A percentile compares a stretch with the other conserved stretches of the same genome.
These are phyloP conservation scores for Akanthomyces muscarius DNA, from an alignment of 2,329 filamentous ascomycete species.

Conservation along the genomic window DNA sequence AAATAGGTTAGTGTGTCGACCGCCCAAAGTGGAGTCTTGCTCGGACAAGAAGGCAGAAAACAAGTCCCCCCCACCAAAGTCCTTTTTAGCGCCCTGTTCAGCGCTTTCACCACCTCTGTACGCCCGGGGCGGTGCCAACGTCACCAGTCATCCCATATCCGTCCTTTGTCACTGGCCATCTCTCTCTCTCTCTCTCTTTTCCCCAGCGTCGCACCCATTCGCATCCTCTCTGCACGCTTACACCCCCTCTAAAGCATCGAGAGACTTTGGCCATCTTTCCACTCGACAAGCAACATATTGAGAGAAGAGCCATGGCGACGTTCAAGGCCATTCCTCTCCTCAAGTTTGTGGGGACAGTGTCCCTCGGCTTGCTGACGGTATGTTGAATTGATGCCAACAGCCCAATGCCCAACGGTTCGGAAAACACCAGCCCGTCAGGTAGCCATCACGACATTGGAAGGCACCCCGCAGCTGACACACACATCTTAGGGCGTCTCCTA, in stretches of 20 bases:
- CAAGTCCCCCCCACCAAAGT: too few relatives aligned
- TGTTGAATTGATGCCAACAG: slow-evolving; percentile 30
- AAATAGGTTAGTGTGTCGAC: too few relatives aligned
- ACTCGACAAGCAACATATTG: too few relatives aligned
- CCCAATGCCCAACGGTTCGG: too few relatives aligned
- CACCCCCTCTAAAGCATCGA: background rate
- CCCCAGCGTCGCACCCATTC: background rate
- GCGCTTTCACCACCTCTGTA: background rate
- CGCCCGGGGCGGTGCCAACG: background rate
- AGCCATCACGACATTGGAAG: background rate
- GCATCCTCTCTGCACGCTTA: background rate
- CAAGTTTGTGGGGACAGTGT: slow-evolving; percentile 92
- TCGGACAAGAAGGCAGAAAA: too few relatives aligned
- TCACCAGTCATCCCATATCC: slow-evolving; percentile 12
- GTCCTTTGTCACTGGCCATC: background rate
- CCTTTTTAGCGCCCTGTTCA: background rate
- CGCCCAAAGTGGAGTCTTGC: too few relatives aligned
- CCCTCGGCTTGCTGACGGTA: slow-evolving; percentile 84
- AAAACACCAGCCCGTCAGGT: background rate
- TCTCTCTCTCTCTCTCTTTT: background rate
- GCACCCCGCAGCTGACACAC: slow-evolving; percentile 9
- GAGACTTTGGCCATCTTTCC: background rate
- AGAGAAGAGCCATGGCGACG: slow-evolving; percentile 46
- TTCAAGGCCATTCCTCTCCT: slow-evolving; percentile 68
- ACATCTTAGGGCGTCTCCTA: slow-evolving; percentile 75